Percentiles rank a stretch among this genome's conserved stretches.
These are phyloP conservation scores for Penicillium pancosmium DNA, from an alignment of 495 filamentous ascomycete species.

Conservation along the genomic window DNA sequence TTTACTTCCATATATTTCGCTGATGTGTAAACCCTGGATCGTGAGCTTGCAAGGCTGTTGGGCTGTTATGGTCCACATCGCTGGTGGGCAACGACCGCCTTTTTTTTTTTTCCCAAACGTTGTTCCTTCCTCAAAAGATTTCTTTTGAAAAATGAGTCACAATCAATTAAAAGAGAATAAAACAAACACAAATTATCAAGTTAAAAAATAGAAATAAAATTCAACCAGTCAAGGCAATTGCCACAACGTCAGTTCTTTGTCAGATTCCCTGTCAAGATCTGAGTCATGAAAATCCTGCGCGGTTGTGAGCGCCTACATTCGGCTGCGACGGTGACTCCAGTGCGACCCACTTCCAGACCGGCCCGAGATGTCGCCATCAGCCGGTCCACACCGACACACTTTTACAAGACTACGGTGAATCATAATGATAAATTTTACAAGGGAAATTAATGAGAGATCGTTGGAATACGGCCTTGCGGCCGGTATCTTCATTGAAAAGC, in stretches of 20 bases:
- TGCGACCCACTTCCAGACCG: slow-evolving; percentile 6
- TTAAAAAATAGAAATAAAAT: not conserved
- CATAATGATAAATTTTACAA: slow-evolving; percentile 5
- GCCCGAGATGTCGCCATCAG: slow-evolving; percentile 18
- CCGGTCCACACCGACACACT: not conserved
- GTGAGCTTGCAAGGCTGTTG: too few species aligned
- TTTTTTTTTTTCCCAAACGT: too few species aligned
- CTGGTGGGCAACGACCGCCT: too few species aligned
- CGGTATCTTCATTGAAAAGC: slow-evolving; percentile 22
- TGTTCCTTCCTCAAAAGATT: too few species aligned
- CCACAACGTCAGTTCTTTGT: not conserved
- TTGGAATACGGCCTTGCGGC: slow-evolving; percentile 13
- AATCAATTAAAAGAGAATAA: too few species aligned
- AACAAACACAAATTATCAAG: not conserved
- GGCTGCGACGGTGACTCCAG: slow-evolving; percentile 7
- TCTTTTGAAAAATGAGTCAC: too few species aligned
- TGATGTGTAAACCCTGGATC: too few species aligned
- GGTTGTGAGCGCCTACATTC: slow-evolving; percentile 14
- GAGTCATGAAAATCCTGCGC: slow-evolving; percentile 5
- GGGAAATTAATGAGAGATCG: slow-evolving; percentile 9
- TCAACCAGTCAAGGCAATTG: not conserved
- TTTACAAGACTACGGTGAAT: not conserved
- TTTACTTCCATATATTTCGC: too few species aligned
- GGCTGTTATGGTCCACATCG: too few species aligned
- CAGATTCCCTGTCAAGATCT: not conserved